Conservation (phyloP, 495 filamentous ascomycete species). For the Xylaria telfairii region DNA sequence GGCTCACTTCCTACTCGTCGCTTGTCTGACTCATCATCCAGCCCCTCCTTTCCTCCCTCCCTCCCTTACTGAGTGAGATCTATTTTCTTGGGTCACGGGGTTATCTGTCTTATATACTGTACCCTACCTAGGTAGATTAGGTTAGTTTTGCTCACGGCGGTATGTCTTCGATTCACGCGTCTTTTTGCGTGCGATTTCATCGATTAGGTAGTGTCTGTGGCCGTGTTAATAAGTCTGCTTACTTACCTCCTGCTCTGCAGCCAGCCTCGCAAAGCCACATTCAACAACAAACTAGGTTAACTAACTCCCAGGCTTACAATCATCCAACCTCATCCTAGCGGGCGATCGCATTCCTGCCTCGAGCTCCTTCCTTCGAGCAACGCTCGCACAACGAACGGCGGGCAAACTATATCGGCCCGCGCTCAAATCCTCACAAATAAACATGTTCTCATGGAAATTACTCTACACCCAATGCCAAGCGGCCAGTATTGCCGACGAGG, state of each 20-base stretch:
- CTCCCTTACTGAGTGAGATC: neutral
- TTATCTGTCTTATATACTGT: neutral
- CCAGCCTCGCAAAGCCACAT: neutral
- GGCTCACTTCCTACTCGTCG: neutral
- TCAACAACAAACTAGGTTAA: too few species aligned
- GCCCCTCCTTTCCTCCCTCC: neutral
- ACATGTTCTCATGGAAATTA: too few species aligned
- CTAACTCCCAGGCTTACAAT: neutral
- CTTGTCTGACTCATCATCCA: conserved; percentile 8
- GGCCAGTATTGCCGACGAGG: neutral
- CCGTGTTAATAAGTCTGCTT: too few species aligned
- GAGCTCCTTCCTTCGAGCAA: neutral
- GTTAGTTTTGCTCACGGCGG: too few species aligned
- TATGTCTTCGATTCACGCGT: neutral
- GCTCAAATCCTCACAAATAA: neutral
- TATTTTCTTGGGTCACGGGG: conserved; percentile 2
- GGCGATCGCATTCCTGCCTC: neutral
- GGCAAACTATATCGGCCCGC: neutral
- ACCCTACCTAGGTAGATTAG: too few species aligned
- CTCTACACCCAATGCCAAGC: conserved; percentile 2
- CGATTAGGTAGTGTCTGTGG: neutral
- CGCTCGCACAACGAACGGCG: too few species aligned
- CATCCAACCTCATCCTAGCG: neutral
- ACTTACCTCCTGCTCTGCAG: neutral
- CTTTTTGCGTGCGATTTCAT: neutral